Evolutionary conservation across 805 yeast genomes (phyloP).

Genomic region (Lachancea dasiensis): DNA sequence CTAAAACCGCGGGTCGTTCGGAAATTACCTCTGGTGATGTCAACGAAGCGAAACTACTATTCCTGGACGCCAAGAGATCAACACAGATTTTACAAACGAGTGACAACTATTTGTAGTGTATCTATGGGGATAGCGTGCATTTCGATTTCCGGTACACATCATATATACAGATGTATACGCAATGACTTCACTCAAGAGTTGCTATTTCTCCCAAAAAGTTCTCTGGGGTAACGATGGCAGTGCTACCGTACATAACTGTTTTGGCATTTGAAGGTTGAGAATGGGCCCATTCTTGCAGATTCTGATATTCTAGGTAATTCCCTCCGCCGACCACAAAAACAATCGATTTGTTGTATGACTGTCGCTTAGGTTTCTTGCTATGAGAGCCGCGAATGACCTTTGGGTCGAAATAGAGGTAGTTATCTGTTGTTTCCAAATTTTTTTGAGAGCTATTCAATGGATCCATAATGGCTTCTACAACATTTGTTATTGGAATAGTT

Average conservation of each 20-base stretch:
- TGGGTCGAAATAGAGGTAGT: constrained; percentile 87
- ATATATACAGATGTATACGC: neutral
- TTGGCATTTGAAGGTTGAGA: constrained; percentile 39
- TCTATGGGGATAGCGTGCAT: neutral
- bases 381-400: constrained; percentile 80
- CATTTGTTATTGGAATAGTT: constrained; percentile 80
- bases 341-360: constrained; percentile 69
- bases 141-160: neutral
- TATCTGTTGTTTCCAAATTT: constrained; percentile 73
- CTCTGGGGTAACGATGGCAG: constrained; percentile 63
- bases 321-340: constrained; percentile 98
- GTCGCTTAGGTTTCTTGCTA: constrained; percentile 82
- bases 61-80: constrained; percentile 81
- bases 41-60: constrained; percentile 75
- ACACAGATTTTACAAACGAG: constrained; percentile 51
- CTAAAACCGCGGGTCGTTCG: constrained; percentile 64
- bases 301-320: constrained; percentile 88
- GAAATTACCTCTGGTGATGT: constrained; percentile 67
- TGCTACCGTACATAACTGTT: constrained; percentile 79
- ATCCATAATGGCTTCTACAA: constrained; percentile 88
- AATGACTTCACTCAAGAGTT: constrained; percentile 34
- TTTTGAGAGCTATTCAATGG: constrained; percentile 60
- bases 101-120: constrained; percentile 29
- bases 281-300: constrained; percentile 81
- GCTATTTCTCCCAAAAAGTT: constrained; percentile 65